phyloP scores from a whole-genome alignment of 208 protist species.

The Vickermania spadyakhi region DNA sequence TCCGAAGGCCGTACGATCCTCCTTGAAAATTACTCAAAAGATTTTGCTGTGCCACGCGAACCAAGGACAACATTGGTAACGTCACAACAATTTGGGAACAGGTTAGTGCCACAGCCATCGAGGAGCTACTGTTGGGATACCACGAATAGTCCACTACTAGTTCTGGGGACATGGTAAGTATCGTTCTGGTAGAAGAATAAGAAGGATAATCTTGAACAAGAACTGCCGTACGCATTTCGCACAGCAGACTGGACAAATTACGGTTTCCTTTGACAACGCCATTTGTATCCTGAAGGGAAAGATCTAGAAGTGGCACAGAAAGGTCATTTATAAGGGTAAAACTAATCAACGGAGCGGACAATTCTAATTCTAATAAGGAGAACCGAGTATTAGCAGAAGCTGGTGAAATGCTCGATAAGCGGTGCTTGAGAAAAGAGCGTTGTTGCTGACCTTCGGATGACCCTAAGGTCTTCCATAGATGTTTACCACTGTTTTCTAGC shows the following conservation, averaged over 20 bases:
- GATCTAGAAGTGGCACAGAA: background rate
- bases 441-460: too few species aligned
- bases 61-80: background rate
- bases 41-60: background rate
- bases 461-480: background rate
- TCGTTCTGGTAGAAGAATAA: background rate
- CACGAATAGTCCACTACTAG: background rate
- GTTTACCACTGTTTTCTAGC: background rate
- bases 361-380: background rate
- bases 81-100: background rate
- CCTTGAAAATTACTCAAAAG: background rate
- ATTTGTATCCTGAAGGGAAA: background rate
- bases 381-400: too few species aligned
- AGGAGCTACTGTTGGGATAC: background rate
- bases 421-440: too few species aligned
- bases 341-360: background rate
- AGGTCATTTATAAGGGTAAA: background rate
- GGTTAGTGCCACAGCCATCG: background rate
- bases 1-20: background rate
- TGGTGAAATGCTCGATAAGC: too few species aligned
- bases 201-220: background rate
- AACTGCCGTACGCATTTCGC: background rate
- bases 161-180: background rate
- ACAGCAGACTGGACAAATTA: background rate
- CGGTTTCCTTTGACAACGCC: background rate